Percentiles rank a stretch among this genome's conserved stretches.
These are phyloP conservation scores for Collybia mongolica DNA, from an alignment of 768 basidiomycete genomes.

Conservation along the genomic window DNA sequence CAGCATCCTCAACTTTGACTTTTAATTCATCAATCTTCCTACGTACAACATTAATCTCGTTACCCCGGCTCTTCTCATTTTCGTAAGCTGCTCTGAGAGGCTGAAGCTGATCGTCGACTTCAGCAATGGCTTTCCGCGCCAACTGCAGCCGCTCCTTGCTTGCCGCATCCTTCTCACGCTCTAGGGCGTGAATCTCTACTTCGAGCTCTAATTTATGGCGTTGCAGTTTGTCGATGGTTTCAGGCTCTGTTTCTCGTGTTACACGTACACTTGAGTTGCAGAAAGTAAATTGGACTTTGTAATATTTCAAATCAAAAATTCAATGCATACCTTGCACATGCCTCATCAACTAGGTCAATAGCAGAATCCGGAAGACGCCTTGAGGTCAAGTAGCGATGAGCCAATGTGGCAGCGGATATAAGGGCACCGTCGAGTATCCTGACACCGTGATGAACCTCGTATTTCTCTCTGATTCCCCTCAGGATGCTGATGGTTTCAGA, in stretches of 20 bases:
- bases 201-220: conserved; percentile 88
- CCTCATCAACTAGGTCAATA: conserved; percentile 92
- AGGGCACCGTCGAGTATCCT: conserved; percentile 86
- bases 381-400: conserved; percentile 88
- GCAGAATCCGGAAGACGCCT: conserved; percentile 81
- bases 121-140: conserved; percentile 77
- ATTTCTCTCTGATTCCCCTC: conserved; percentile 92
- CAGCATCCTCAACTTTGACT: conserved; percentile 91
- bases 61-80: conserved; percentile 77
- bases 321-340: conserved; percentile 71
- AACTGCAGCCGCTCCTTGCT: conserved; percentile 78
- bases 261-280: conserved; percentile 84
- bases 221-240: conserved; percentile 89
- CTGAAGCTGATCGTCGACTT: conserved; percentile 80
- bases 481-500: conserved; percentile 91
- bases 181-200: conserved; percentile 92
- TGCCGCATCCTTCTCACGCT: conserved; percentile 87
- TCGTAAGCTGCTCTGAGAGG: conserved; percentile 87
- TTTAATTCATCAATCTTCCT: conserved; percentile 88
- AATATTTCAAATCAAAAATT: not conserved
- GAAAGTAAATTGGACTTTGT: not conserved
- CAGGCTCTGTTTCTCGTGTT: conserved; percentile 91
- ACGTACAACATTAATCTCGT: conserved; percentile 75
- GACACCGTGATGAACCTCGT: conserved; percentile 91
- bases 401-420: conserved; percentile 86